Conservation (phyloP, 352 stramenopile species). For the Pilasporangium apinafurcum region DNA sequence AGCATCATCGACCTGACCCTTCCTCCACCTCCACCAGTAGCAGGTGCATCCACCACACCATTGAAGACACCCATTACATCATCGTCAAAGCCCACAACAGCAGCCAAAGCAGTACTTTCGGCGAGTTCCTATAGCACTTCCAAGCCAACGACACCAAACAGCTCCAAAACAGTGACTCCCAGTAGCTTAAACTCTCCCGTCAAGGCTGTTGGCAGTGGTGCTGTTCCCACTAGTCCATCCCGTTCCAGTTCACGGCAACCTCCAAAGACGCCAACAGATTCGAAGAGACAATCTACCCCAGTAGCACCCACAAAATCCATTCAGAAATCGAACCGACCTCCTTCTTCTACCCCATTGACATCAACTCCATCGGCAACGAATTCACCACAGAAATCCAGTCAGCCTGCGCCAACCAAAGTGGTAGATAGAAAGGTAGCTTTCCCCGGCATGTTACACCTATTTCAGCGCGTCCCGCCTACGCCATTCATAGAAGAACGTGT, state of each 20-base stretch:
- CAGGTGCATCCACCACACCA: constrained; percentile 2
- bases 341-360: no score
- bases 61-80: not conserved
- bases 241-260: not conserved
- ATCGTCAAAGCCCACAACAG: not conserved
- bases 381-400: not conserved
- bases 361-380: constrained; percentile 4
- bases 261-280: no score
- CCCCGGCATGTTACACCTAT: constrained; percentile 26
- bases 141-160: constrained; percentile 2
- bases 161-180: not conserved
- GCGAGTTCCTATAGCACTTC: no score
- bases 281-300: no score
- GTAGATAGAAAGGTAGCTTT: constrained; percentile 21
- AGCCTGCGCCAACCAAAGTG: not conserved
- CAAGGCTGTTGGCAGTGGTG: no score
- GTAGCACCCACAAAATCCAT: not conserved
- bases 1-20: constrained; percentile 44
- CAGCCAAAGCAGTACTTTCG: not conserved
- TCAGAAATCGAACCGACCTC: constrained; percentile 3
- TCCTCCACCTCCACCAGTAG: not conserved
- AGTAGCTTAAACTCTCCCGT: no score
- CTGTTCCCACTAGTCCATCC: no score
- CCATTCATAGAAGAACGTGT: constrained; percentile 38
- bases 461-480: constrained; percentile 23